Base-by-base conservation (phyloP, 257 asterid species). In the Nyctanthes arbortristis region DNA sequence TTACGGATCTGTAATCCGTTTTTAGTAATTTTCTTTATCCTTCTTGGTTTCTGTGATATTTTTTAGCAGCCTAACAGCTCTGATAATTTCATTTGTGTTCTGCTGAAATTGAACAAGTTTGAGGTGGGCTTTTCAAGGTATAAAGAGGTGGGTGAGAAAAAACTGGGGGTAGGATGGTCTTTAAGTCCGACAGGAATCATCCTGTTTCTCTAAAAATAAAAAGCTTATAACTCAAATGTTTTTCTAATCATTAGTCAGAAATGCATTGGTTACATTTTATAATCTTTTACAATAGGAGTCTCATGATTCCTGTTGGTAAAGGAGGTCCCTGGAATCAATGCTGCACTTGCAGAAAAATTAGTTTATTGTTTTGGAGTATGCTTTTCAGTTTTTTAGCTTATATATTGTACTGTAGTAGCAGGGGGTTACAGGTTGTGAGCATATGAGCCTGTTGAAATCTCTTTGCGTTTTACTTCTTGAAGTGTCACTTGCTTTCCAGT, bases 141-240 rank as follows among this genome's bases (percentile, higher is more conserved):
- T 45, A 33, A 71, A 58, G 31, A 30, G 47, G 39, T 16, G 64
- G 69, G 33, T 28, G 13, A 16, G 64, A 55, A 24, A 68, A n/a
- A 61, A 20, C 47, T 68, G 77, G 70, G 88, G 93, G 80, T 73
- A 78, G 76, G 35, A 25, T 80, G 71, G 88, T 84, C 90, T 63
- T 83, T 79, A 71, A 69, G 27, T 28, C 58, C 63, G n/a, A n/a
- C 63, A 43, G 63, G 75, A 71, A 65, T 76, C 65, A 75, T 63
- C 65, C 43, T 57, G 69, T 65, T n/a, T n/a, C 72, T 63, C 62
- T 66, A 52, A 67, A 66, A 75, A 78, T 76, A n/a, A n/a, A n/a
- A n/a, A 40, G 82, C 77, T 72, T 39, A 81, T 77, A 82, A 61
- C 82, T 75, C 75, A 69, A 70, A 45, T 59, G 62, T 66, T 78